Evolutionary conservation across 345 rosid genomes (phyloP), one percentile per base, ranked within the genome.

Genomic region (Aquilaria sinensis): DNA sequence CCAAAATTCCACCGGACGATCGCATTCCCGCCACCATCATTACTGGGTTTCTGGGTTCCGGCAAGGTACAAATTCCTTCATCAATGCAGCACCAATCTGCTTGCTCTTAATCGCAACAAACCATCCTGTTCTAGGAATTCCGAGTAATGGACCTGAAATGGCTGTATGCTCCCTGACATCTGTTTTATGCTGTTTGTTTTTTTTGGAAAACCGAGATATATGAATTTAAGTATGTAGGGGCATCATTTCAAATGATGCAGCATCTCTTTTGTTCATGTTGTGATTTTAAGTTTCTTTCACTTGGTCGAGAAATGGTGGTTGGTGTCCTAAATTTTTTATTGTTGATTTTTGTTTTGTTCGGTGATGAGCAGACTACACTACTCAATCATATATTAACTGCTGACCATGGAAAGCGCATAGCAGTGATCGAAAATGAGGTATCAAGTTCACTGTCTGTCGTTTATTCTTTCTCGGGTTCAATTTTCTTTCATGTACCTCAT

Each of bases 351-450:
- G 10, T 43, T 6, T 41, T 32, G 29, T 52, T 62, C 56, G 41
- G 33, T 74, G 64, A 50, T 74, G 69, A 63, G 63, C 88, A 88
- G 97, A 88, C 99, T 47, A 94, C 99, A 15, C 78, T 90, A 61
- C 85, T 90, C 65, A 94, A 94, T 74, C 97, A 88, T 70, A 94
- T 88, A 32, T 72, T 90, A 82, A 94, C 95, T n/a, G 92, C 90
- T 51, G 88, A 94, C 64, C 97, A 94, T 68, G 97, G 99, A 66
- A 94, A 90, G 82, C 89, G 90, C 33, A 86, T 94, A 56, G 96
- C 99, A 12, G 97, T 93, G 14, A 93, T 93, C 58, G 98, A 93
- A 86, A 93, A 93, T 56, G 96, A 90, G 97, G 98, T 87, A 58
- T 15, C 58, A 12, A 52, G 50, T 57, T 57, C 34, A 31, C 13